Conservation (phyloP, 176 grass and related monocot species). For the Phoenix dactylifera region DNA sequence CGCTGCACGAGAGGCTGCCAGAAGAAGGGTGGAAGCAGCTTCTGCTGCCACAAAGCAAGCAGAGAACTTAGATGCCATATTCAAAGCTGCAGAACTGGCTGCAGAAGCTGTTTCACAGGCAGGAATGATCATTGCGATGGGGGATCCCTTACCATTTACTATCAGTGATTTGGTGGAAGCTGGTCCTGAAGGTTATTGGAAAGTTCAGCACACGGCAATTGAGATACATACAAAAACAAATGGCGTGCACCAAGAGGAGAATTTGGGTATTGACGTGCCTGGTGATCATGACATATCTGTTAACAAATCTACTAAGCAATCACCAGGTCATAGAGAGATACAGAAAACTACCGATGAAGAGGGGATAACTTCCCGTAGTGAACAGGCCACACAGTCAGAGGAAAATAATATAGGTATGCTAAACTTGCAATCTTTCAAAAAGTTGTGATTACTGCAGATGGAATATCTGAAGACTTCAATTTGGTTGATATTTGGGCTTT, state of each 20-base stretch:
- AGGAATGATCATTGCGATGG: slow-evolving; percentile 79
- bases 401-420: slow-evolving; percentile 5
- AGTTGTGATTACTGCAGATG: neutral
- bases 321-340: slow-evolving; percentile 28
- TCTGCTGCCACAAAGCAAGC: slow-evolving; percentile 82
- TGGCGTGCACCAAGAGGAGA: slow-evolving; percentile 8
- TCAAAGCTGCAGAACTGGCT: slow-evolving; percentile 88
- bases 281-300: slow-evolving; percentile 24
- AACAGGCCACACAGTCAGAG: slow-evolving; percentile 1
- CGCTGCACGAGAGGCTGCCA: slow-evolving; percentile 71
- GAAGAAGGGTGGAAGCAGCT: slow-evolving; percentile 84
- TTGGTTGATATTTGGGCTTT: no score
- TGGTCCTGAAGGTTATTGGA: slow-evolving; percentile 78
- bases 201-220: slow-evolving; percentile 32
- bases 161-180: slow-evolving; percentile 72
- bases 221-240: slow-evolving; percentile 29
- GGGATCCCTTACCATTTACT: slow-evolving; percentile 82
- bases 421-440: neutral
- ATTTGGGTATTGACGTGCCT: slow-evolving; percentile 19
- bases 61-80: slow-evolving; percentile 85
- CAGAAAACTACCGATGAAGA: slow-evolving; percentile 2
- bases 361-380: slow-evolving; percentile 30
- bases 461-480: no score
- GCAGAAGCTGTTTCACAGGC: slow-evolving; percentile 80
- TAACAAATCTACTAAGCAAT: slow-evolving; percentile 23